These are phyloP conservation scores for Colletotrichum sp. DNA, from an alignment of 2,329 filamentous ascomycete species.

Conservation along the genomic window DNA sequence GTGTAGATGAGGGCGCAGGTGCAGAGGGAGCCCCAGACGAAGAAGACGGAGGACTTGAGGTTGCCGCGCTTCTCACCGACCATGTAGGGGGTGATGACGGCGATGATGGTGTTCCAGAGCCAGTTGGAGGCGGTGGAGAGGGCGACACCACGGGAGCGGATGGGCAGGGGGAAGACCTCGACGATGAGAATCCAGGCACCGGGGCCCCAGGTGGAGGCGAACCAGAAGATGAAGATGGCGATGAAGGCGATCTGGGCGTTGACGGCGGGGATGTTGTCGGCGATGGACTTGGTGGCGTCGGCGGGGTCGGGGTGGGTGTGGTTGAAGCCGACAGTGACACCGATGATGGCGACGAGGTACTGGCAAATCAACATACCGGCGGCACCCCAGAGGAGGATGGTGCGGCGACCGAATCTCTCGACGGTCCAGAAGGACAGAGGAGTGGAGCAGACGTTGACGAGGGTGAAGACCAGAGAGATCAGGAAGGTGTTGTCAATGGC, in stretches of 20 bases:
- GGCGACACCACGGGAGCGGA: conserved; percentile 85
- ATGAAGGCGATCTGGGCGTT: conserved; percentile 85
- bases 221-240: conserved; percentile 92
- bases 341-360: conserved; percentile 83
- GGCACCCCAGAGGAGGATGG: conserved; percentile 79
- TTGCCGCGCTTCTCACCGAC: conserved; percentile 65
- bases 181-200: conserved; percentile 83
- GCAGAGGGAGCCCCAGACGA: conserved; percentile 76
- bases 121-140: conserved; percentile 90
- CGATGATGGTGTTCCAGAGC: conserved; percentile 82
- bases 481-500: conserved; percentile 81
- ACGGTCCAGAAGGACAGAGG: conserved; percentile 88
- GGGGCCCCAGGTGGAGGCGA: conserved; percentile 88
- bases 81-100: conserved; percentile 78
- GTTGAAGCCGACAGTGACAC: conserved; percentile 64
- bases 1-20: conserved; percentile 64
- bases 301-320: conserved; percentile 48
- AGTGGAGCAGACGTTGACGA: conserved; percentile 87
- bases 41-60: conserved; percentile 74
- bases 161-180: conserved; percentile 89
- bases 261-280: conserved; percentile 61
- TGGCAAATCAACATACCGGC: conserved; percentile 85
- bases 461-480: conserved; percentile 83
- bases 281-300: conserved; percentile 41
- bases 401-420: conserved; percentile 81